Base-by-base conservation (phyloP, 371 early-diverging fungal genomes). In the Blastocladiella emersonii region DNA sequence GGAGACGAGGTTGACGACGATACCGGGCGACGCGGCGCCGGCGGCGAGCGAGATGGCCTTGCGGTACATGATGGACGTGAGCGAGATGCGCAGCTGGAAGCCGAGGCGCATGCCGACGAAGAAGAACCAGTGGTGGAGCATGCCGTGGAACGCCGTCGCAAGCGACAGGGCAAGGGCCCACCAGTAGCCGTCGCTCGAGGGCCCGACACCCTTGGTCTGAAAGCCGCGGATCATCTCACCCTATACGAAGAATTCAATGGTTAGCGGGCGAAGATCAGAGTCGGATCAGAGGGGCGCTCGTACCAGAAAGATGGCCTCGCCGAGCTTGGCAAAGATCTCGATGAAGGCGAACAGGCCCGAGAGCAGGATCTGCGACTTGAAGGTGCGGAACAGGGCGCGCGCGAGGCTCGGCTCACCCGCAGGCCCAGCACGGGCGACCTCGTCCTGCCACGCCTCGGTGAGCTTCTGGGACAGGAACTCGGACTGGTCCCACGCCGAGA, bases 1-100 rank as follows among this genome's bases (percentile, higher is more conserved):
- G 30, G 74, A 64, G 32, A 72, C 64, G 34, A 71, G 35, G 66
- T 70, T 74, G 56, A 67, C 61, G 35, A 72, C 57, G 34, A 66
- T 67, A 1, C 74, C 72, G 19, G 69, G 37, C 13, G 59, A 59
- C 15, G 37, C 21, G 43, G 37, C 12, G 12, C 41, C 37, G 32
- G 59, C 32, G 27, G 59, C 25, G 17, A 59, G 59, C 21, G 19
- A 13, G 21, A 59, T 37, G 13, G 43, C 13, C 19, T 59, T 37
- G 27, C 25, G 19, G 43, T 59, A 59, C 25, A 59, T 32, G 43
- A 30, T 25, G 36, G 59, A 8, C 17, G 15, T 43, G 13, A 59
- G 30, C 27, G 59, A 25, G 13, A 21, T 43, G 25, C 59, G 37
- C 1, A 59, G 10, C 44, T 59, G 59, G 3, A n/a, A 13, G 43